Percentiles rank a stretch among this genome's conserved stretches.
Conservation (phyloP, 2,329 filamentous ascomycete genomes). For the Myriosclerotinia curreyana region DNA sequence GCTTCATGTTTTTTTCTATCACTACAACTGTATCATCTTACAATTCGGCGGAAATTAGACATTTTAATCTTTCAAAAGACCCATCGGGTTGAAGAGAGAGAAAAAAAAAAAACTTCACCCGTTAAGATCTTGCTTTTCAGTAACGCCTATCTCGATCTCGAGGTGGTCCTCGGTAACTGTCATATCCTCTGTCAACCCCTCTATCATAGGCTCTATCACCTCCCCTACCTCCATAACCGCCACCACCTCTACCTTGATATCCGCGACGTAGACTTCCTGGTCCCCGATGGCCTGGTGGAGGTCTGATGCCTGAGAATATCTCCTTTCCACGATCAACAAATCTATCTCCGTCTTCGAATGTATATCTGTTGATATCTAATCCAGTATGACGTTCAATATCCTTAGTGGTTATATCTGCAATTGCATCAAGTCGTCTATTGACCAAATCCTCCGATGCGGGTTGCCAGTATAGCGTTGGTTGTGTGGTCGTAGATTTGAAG, state of each 20-base stretch:
- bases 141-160: slow-evolving; percentile 23
- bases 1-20: background rate
- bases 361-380: slow-evolving; percentile 59
- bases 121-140: background rate
- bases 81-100: background rate
- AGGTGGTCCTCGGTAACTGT: slow-evolving; percentile 14
- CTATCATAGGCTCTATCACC: slow-evolving; percentile 20
- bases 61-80: background rate
- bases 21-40: slow-evolving; percentile 12
- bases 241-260: background rate
- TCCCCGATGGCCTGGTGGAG: slow-evolving; percentile 47
- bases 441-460: slow-evolving; percentile 63
- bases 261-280: slow-evolving; percentile 9
- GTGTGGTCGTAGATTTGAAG: slow-evolving; percentile 57
- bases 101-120: background rate
- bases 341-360: slow-evolving; percentile 63
- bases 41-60: background rate
- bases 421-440: slow-evolving; percentile 59
- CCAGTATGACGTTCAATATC: slow-evolving; percentile 42
- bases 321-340: slow-evolving; percentile 73
- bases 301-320: slow-evolving; percentile 62
- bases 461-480: slow-evolving; percentile 63
- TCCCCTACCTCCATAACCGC: slow-evolving; percentile 10
- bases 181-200: slow-evolving; percentile 18
- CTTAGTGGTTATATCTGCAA: slow-evolving; percentile 47